phyloP scores from a whole-genome alignment of 2,329 filamentous ascomycete genomes.

The Aureobasidium sp. region DNA sequence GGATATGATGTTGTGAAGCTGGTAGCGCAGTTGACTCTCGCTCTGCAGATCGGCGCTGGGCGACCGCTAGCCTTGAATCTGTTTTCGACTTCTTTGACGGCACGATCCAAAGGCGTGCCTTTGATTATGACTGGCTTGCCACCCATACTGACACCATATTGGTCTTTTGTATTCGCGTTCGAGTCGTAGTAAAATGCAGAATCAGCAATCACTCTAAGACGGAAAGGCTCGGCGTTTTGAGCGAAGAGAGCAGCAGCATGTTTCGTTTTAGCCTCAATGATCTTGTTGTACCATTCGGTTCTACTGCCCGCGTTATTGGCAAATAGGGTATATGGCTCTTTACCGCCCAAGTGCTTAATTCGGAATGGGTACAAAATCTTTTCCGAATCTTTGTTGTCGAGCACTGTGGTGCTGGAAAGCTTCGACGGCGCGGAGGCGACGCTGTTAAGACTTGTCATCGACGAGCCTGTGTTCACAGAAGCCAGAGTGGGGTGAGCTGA shows the following conservation, averaged over 20 bases:
- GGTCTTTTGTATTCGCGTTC: constrained; percentile 33
- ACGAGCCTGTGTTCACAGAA: constrained; percentile 60
- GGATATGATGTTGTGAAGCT: constrained; percentile 67
- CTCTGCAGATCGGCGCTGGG: constrained; percentile 70
- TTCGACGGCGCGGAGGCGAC: constrained; percentile 36
- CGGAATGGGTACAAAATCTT: constrained; percentile 89
- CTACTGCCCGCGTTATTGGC: constrained; percentile 67
- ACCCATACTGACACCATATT: constrained; percentile 34
- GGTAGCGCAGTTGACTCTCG: constrained; percentile 85
- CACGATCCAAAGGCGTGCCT: constrained; percentile 83
- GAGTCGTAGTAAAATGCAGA: constrained; percentile 78
- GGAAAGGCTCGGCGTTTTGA: constrained; percentile 94
- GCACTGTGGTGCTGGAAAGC: constrained; percentile 36
- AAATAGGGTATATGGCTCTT: constrained; percentile 87
- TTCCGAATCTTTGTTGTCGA: constrained; percentile 59
- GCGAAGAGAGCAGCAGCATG: constrained; percentile 82
- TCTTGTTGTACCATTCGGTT: constrained; percentile 85
- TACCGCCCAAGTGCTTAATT: constrained; percentile 79
- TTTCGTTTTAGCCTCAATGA: constrained; percentile 87
- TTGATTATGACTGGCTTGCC: constrained; percentile 67
- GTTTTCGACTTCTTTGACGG: constrained; percentile 80
- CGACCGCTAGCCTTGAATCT: constrained; percentile 57
- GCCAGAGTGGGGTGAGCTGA: constrained; percentile 46
- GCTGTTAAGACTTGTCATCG: constrained; percentile 37
- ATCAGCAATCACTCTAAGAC: constrained; percentile 83